Percentiles rank a stretch among this genome's conserved stretches.
These are phyloP conservation scores for Solidago caesia DNA, from an alignment of 129 eudicot genomes.

Conservation along the genomic window DNA sequence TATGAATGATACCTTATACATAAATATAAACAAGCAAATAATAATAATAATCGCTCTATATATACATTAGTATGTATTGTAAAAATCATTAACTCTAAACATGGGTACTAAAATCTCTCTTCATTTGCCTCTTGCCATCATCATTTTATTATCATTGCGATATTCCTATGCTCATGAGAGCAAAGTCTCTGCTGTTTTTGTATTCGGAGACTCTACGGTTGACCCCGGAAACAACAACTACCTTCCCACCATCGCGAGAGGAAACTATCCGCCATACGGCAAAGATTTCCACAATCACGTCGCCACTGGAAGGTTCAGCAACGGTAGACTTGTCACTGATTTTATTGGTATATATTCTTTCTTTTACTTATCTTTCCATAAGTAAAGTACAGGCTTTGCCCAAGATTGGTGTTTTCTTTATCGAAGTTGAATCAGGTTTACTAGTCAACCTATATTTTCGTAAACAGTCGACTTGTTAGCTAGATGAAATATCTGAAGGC, in stretches of 20 bases:
- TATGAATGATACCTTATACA: no score
- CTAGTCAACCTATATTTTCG: no score
- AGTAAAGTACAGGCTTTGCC: neutral
- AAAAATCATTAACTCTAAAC: no score
- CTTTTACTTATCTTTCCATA: neutral
- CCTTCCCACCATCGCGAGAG: conserved; percentile 29
- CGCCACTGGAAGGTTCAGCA: conserved; percentile 66
- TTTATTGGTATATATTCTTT: conserved; percentile 34
- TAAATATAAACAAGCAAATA: no score
- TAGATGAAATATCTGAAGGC: no score
- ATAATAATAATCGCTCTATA: no score
- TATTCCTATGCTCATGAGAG: neutral
- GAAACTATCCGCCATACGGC: conserved; percentile 67
- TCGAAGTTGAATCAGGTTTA: no score
- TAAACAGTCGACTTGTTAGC: no score
- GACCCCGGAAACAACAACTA: conserved; percentile 71
- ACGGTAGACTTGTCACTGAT: conserved; percentile 55
- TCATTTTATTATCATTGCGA: no score
- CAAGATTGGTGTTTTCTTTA: neutral
- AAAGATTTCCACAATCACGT: conserved; percentile 45
- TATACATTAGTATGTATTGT: no score
- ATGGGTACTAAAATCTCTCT: no score
- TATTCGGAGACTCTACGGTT: conserved; percentile 52
- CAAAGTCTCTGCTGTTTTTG: conserved; percentile 22
- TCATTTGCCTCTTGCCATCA: no score